Evolutionary conservation across 2,329 filamentous ascomycete species (phyloP).

Genomic region (Orbilia brochopaga): DNA sequence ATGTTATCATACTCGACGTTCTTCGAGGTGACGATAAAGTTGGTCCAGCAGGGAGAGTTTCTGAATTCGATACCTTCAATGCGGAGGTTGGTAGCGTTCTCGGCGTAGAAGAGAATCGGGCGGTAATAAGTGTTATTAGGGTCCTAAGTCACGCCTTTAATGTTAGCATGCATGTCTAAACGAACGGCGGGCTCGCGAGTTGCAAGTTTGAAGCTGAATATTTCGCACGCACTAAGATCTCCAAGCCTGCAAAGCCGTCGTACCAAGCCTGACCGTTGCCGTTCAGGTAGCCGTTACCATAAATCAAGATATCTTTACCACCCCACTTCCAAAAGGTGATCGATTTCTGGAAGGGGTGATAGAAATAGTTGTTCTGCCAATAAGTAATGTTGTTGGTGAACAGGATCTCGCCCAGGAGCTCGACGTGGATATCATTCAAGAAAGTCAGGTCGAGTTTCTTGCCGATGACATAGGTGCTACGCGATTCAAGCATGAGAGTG

Average conservation of each 20-base stretch:
- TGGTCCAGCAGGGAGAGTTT: constrained; percentile 70
- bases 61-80: constrained; percentile 67
- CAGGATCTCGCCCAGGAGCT: constrained; percentile 66
- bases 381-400: constrained; percentile 62
- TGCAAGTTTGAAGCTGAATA: too few species aligned
- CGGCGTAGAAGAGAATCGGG: constrained; percentile 67
- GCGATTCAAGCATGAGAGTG: constrained; percentile 64
- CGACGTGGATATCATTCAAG: constrained; percentile 65
- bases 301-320: constrained; percentile 67
- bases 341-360: constrained; percentile 63
- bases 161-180: too few species aligned
- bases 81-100: constrained; percentile 67
- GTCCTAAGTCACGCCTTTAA: constrained; percentile 59
- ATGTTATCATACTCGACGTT: constrained; percentile 65
- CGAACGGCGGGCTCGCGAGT: too few species aligned
- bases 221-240: constrained; percentile 55
- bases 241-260: constrained; percentile 61
- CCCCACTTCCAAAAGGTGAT: constrained; percentile 71
- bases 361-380: constrained; percentile 63
- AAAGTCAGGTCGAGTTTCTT: constrained; percentile 67
- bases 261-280: constrained; percentile 65
- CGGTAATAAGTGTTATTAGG: constrained; percentile 65
- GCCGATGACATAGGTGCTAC: constrained; percentile 66
- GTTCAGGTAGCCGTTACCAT: constrained; percentile 65
- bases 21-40: constrained; percentile 67